Base-by-base conservation (phyloP, 2,329 filamentous ascomycete species). In the Talaromyces sp. region DNA sequence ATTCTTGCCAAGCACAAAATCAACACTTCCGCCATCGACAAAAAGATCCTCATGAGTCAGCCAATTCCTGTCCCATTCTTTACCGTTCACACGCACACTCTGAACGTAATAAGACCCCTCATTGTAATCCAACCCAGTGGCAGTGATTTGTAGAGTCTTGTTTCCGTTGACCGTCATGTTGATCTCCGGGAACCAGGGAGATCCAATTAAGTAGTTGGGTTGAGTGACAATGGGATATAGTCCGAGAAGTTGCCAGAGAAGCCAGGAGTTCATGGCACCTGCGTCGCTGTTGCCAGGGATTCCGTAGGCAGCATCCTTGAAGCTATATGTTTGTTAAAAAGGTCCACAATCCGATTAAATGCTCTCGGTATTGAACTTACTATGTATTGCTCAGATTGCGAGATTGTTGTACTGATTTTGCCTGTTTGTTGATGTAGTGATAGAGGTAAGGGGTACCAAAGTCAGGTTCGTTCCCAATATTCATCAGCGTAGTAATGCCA, bases 221-320 rank as follows among this genome's bases (percentile, higher is more conserved):
- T 83, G 81, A 0, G 81, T 82, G 27, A 81, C 79, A 1, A 84
- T 74, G 0, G 81, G 81, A 68, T 82, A 84, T 10, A 83, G 68
- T 0, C 83, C 82, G 0, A 84, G 68, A 72, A 85, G 80, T 65
- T 83, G 78, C 79, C 81, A 85, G 0, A 84, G 68, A 2, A 84
- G 72, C 83, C 82, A 85, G 53, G 79, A 81, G 51, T 83, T 81
- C 68, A 84, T 71, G 1, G 82, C 82, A 0, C 82, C 89, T 1
- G 87, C 88, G 72, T 91, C 89, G 47, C 84, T 87, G 75, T 91
- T 91, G 0, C 89, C 89, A 0, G 89, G 89, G 0, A 91, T 78
- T 0, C 89, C 88, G 19, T 74, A 75, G 0, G 81, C 77, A 0
- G 82, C 83, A 5, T 84, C 79, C 61, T 80, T 81, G 76, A 90